Percentiles rank a stretch among this genome's conserved stretches.
Conservation (phyloP, 371 early-diverging fungal genomes). For the Apophysomyces trapeziformis region DNA sequence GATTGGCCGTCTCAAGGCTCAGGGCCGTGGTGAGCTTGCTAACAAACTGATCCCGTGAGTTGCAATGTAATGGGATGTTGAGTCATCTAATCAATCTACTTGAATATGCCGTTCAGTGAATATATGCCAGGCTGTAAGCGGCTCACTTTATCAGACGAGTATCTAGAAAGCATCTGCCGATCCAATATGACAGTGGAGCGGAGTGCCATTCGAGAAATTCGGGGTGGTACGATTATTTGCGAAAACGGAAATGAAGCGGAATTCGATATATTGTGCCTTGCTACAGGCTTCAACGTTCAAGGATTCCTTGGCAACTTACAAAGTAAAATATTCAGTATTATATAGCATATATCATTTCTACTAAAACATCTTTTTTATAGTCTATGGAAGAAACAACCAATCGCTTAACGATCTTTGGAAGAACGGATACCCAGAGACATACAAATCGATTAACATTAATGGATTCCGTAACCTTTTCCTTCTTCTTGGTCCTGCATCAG, state of each 20-base stretch:
- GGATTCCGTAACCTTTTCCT: conserved; percentile 43
- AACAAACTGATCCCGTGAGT: conserved; percentile 18
- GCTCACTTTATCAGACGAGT: conserved; percentile 25
- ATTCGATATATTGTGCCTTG: conserved; percentile 31
- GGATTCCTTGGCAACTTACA: conserved; percentile 34
- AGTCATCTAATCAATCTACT: too few species aligned
- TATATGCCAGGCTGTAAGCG: conserved; percentile 35
- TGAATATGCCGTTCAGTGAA: background rate
- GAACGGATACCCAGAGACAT: conserved; percentile 24
- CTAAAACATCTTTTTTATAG: background rate
- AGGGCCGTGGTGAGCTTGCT: conserved; percentile 24
- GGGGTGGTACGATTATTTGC: conserved; percentile 27
- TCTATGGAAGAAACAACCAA: conserved; percentile 11
- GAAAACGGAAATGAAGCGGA: conserved; percentile 25
- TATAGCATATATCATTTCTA: too few species aligned
- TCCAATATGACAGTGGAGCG: conserved; percentile 26
- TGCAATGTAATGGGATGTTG: too few species aligned
- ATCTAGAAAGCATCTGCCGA: conserved; percentile 26
- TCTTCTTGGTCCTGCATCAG: conserved; percentile 34
- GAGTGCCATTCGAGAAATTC: conserved; percentile 18
- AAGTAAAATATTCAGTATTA: conserved; percentile 1
- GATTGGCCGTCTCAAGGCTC: conserved; percentile 8
- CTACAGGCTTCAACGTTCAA: conserved; percentile 34
- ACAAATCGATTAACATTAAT: conserved; percentile 21
- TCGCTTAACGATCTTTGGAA: conserved; percentile 21